Evolutionary conservation across 2,329 filamentous ascomycete genomes (phyloP).

Genomic region (Penicillium italicum): DNA sequence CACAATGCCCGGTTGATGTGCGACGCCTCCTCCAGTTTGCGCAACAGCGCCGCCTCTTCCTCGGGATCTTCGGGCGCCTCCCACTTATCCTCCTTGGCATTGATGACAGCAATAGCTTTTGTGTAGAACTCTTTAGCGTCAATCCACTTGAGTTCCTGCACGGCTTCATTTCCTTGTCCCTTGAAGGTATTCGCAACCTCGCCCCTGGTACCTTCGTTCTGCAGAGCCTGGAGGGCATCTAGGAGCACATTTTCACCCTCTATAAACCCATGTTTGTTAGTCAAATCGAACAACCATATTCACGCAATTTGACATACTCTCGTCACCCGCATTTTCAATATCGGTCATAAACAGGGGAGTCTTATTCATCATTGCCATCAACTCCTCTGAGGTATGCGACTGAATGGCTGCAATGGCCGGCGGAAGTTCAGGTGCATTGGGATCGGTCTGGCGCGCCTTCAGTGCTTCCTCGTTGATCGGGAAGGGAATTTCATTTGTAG

Average conservation of each 20-base stretch:
- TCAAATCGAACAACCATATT: not conserved
- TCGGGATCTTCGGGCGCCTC: constrained; percentile 52
- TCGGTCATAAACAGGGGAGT: constrained; percentile 94
- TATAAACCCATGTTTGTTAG: constrained; percentile 16
- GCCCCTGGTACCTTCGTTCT: constrained; percentile 84
- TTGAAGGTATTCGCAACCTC: constrained; percentile 84
- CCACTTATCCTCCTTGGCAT: constrained; percentile 56
- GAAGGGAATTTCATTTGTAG: constrained; percentile 36
- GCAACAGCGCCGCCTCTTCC: constrained; percentile 61
- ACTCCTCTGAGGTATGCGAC: constrained; percentile 56
- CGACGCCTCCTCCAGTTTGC: constrained; percentile 66
- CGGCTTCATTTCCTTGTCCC: constrained; percentile 87
- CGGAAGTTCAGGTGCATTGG: constrained; percentile 48
- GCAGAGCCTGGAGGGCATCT: constrained; percentile 82
- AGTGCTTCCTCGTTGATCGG: constrained; percentile 38
- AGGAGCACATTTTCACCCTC: constrained; percentile 73
- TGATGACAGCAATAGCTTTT: constrained; percentile 74
- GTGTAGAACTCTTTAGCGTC: constrained; percentile 91
- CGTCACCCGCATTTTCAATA: constrained; percentile 61
- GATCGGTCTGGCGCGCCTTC: constrained; percentile 30
- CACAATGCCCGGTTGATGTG: constrained; percentile 86
- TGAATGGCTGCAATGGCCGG: constrained; percentile 57
- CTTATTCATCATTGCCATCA: constrained; percentile 63
- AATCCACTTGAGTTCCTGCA: constrained; percentile 66
- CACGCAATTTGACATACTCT: constrained; percentile 38